Evolutionary conservation across 805 yeast genomes (phyloP).

Genomic region (Zygosaccharomyces kombuchaensis): DNA sequence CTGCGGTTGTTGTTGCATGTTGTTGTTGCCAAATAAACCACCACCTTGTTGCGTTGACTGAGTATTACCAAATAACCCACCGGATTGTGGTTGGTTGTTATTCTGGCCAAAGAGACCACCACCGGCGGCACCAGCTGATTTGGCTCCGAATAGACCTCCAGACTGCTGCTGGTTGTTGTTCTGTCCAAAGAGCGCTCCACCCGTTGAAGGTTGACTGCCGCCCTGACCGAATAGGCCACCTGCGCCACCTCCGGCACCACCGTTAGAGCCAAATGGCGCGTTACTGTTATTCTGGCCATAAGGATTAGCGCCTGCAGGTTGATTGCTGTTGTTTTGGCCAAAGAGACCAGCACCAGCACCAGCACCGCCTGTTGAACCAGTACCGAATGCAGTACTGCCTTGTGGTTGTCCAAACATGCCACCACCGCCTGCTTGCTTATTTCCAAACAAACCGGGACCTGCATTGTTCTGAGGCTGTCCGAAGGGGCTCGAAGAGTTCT

Average conservation of each 20-base stretch:
- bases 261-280: conserved; percentile 7
- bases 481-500: conserved; percentile 13
- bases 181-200: conserved; percentile 38
- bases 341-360: conserved; percentile 14
- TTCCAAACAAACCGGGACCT: conserved; percentile 35
- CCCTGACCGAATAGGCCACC: conserved; percentile 33
- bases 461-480: conserved; percentile 18
- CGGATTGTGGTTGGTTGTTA: conserved; percentile 22
- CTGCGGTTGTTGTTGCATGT: conserved; percentile 19
- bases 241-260: conserved; percentile 9
- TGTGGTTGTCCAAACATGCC: conserved; percentile 25
- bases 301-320: conserved; percentile 35
- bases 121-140: not conserved
- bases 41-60: conserved; percentile 20
- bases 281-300: conserved; percentile 23
- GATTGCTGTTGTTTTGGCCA: conserved; percentile 34
- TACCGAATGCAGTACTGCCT: conserved; percentile 40
- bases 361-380: conserved; percentile 17
- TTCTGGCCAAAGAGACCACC: conserved; percentile 34
- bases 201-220: conserved; percentile 16
- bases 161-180: conserved; percentile 18
- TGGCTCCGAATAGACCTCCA: conserved; percentile 35
- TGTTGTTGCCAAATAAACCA: conserved; percentile 31
- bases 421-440: conserved; percentile 21
- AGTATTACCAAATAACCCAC: conserved; percentile 37